Evolutionary conservation across 768 basidiomycete species (phyloP), one percentile per base, ranked within the genome.

Genomic region (Lactarius tabidus): DNA sequence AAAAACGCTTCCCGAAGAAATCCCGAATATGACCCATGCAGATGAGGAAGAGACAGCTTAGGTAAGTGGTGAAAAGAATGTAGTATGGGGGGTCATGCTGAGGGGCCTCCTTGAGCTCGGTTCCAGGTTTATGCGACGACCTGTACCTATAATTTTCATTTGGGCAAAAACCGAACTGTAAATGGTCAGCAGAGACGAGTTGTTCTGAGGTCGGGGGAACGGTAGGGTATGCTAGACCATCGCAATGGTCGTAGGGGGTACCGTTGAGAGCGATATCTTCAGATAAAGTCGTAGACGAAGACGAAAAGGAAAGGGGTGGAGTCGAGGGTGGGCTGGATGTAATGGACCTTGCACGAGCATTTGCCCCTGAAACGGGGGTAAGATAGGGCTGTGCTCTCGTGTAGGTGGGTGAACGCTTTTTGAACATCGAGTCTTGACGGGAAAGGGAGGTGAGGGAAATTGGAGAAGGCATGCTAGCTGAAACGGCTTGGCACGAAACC

Each of bases 11-110:
- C 29, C 96, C 96, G 68, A 98, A 77, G 73, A 98, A 99, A 77
- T 99, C 96, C 60, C 96, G 87, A 53, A 95, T 78, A 72, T 98
- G 97, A 23, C 97, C 97, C 55, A 99, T 77, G 69, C 85, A 81
- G 69, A 98, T 96, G 63, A 98, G 85, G 65, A 98, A 82, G 71
- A 98, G 84, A 78, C 95, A 98, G 79, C 90, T 89, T 75, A 96
- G 82, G 74, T 98, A 98, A 6, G 95, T 96, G 10, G 91, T 87
- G 67, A 98, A 76, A 45, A 98, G 82, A 71, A 97, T 89, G 77
- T 94, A 95, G 74, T 96, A 94, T 0, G 93, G 90, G 3, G 96
- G 96, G 72, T 95, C 93, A 69, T 89, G 85, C 66, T 91, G 88
- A 62, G 84, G 77, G 71, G 85, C 82, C 60, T 79, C 73, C 59